Percentiles rank a stretch among this genome's conserved stretches.
These are phyloP conservation scores for Panaeolus cyanescens DNA, from an alignment of 768 basidiomycete species.

Conservation along the genomic window DNA sequence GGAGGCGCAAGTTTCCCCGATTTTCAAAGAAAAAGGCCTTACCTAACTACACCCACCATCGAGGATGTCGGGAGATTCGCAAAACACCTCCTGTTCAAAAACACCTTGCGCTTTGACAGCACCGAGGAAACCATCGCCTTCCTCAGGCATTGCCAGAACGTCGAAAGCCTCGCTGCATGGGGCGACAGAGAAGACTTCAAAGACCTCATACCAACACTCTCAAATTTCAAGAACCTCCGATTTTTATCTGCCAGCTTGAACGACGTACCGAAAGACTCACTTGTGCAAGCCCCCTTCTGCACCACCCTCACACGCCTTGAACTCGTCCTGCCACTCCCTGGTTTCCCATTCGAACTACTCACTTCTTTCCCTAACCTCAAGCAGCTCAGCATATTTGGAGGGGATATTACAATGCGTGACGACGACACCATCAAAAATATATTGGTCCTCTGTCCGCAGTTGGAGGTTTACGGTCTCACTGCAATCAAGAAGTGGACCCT, in stretches of 20 bases:
- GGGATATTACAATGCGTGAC: constrained; percentile 14
- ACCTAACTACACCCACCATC: not conserved
- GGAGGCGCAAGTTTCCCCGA: not conserved
- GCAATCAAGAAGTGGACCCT: not conserved
- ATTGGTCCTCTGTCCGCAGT: constrained; percentile 6
- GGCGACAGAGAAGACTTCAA: not conserved
- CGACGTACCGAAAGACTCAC: constrained; percentile 6
- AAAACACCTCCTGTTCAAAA: not conserved
- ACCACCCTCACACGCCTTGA: constrained; percentile 11
- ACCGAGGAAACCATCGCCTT: not conserved
- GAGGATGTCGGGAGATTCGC: not conserved
- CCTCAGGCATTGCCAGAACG: not conserved
- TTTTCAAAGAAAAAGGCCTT: not conserved
- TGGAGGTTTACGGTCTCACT: constrained; percentile 13
- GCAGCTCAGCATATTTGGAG: constrained; percentile 11
- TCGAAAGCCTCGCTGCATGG: not conserved
- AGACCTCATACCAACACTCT: not conserved
- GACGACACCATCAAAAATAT: constrained; percentile 13
- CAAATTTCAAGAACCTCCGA: constrained; percentile 1
- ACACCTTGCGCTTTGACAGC: not conserved
- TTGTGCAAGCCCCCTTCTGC: constrained; percentile 15
- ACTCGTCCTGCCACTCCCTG: constrained; percentile 10
- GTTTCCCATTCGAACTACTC: constrained; percentile 11
- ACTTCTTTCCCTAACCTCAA: constrained; percentile 20
- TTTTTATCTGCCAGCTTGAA: not conserved